Base-by-base conservation (phyloP, 2,329 filamentous ascomycete species). In the Reticulascus tulasneorum region DNA sequence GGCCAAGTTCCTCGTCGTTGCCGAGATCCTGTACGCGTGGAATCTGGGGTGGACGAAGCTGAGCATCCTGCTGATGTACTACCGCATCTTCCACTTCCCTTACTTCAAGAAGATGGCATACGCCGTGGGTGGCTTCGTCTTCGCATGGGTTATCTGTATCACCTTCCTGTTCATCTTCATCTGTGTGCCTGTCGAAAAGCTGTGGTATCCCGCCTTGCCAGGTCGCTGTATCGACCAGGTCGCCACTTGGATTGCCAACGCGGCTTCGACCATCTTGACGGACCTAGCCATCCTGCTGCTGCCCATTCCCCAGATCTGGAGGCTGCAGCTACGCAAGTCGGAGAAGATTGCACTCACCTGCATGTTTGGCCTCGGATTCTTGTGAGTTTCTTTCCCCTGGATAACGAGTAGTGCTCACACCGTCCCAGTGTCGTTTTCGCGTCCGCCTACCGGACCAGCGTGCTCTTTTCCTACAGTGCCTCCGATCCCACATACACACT, bases 151-250 rank as follows among this genome's bases (percentile, higher is more conserved):
- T 20, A 52, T 74, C 21, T 58, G 57, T 37, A 66, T 71, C 42
- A 67, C 66, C 8, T 68, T 69, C 33, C 56, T 73, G 25, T 69
- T 66, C 49, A 62, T 73, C 38, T 75, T 77, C 46, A 69, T 73
- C 47, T 76, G 72, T 52, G 56, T 63, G 0, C 72, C 71, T 0
- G 62, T 75, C 7, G 48, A 62, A 31, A 73, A 71, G 48, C 52
- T 69, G 0, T 75, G 71, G 71, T 59, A 71, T 16, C 60, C 61
- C 0, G 47, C 59, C 0, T 35, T 71, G 1, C 63, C 67, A 0
- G 71, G 71, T 9, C 51, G 47, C 4, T 76, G 72, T 45, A 68
- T 74, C 45, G 58, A 71, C 48, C 63, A 71, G 17, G 65, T 71
- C 27, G 67, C 54, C 6, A 67, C 66, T 1, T 76, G 73, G 59